Percentiles rank a stretch among this genome's conserved stretches.
Conservation (phyloP, 2,329 filamentous ascomycete species). For the Laburnicola sp. region DNA sequence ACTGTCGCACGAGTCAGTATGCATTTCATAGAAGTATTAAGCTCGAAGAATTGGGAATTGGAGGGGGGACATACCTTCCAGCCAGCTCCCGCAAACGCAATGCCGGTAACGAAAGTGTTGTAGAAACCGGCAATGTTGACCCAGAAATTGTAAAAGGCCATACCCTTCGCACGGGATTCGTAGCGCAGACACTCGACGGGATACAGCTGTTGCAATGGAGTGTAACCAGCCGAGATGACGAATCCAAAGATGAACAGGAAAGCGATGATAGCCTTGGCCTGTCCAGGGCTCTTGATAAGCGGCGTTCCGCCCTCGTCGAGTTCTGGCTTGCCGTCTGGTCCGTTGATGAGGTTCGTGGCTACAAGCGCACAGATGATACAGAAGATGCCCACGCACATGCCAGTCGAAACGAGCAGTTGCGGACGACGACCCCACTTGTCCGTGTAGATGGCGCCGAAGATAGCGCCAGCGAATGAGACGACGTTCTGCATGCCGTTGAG, state of each 20-base stretch:
- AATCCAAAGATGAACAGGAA: conserved; percentile 52
- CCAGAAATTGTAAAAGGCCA: conserved; percentile 53
- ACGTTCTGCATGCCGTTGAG: conserved; percentile 52
- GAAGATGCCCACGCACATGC: conserved; percentile 47
- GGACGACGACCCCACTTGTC: conserved; percentile 53
- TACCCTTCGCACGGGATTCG: conserved; percentile 54
- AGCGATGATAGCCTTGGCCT: conserved; percentile 48
- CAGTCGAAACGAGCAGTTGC: conserved; percentile 50
- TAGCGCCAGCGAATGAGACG: conserved; percentile 48
- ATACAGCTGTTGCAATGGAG: conserved; percentile 53
- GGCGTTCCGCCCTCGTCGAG: conserved; percentile 32
- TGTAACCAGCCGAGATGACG: conserved; percentile 45
- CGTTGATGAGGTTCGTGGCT: conserved; percentile 43
- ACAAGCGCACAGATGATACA: conserved; percentile 49
- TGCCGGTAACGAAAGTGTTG: conserved; percentile 52
- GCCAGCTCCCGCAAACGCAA: conserved; percentile 42
- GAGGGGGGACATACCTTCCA: conserved; percentile 39
- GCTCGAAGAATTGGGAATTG: conserved; percentile 12
- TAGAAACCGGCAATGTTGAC: conserved; percentile 52
- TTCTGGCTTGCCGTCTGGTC: conserved; percentile 27
- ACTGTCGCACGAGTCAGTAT: conserved; percentile 23
- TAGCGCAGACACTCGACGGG: conserved; percentile 55
- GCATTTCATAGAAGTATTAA: neutral
- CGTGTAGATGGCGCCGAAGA: conserved; percentile 52
- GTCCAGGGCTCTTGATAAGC: conserved; percentile 38